Evolutionary conservation across 1,139 yeast species (phyloP).

Genomic region (Oligophagozyma castellii): DNA sequence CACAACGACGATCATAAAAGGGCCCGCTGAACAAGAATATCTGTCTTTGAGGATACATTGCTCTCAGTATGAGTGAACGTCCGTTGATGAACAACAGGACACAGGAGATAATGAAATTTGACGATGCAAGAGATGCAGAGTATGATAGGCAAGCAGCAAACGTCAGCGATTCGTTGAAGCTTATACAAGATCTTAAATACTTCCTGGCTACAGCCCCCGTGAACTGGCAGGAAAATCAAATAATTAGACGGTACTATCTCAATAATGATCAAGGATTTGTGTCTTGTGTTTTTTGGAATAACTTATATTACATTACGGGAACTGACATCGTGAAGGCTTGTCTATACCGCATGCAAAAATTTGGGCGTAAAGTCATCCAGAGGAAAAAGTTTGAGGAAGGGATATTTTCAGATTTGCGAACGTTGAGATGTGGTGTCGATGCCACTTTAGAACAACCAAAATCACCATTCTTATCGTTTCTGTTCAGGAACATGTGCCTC

Average conservation of each 20-base stretch:
- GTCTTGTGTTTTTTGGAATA: constrained; percentile 87
- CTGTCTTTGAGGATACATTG: too few species aligned
- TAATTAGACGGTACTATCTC: constrained; percentile 70
- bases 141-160: too few species aligned
- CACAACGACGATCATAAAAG: too few species aligned
- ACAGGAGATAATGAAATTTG: neutral
- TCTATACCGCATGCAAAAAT: constrained; percentile 76
- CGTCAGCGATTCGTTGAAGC: constrained; percentile 1
- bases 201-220: constrained; percentile 90
- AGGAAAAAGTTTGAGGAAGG: constrained; percentile 96
- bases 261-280: constrained; percentile 86
- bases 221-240: constrained; percentile 83
- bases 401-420: constrained; percentile 78
- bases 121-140: constrained; percentile 1
- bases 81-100: neutral
- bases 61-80: too few species aligned
- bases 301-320: constrained; percentile 81
- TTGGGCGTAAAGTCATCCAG: constrained; percentile 75
- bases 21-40: too few species aligned
- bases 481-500: constrained; percentile 75
- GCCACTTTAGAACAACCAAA: constrained; percentile 83
- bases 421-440: constrained; percentile 75
- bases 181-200: constrained; percentile 62
- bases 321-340: constrained; percentile 92
- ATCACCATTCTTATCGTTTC: constrained; percentile 70